These are phyloP conservation scores for Holtermannia corniformis DNA, from an alignment of 768 basidiomycete species.

Conservation along the genomic window DNA sequence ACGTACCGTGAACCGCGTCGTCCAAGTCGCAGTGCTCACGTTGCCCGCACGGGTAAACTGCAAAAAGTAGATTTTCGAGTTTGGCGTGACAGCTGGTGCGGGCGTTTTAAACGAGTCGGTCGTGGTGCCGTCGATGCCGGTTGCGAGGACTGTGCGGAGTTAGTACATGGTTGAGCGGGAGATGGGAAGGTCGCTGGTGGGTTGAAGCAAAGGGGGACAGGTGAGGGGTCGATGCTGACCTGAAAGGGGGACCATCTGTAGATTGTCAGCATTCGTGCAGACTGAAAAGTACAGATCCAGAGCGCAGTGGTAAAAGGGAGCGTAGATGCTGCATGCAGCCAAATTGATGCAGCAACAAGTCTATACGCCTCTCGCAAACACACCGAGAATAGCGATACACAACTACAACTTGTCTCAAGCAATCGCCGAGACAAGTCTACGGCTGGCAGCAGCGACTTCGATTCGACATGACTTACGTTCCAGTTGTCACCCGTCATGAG, in stretches of 20 bases:
- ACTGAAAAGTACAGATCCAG: not conserved
- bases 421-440: too few relatives aligned
- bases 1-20: conserved; percentile 39
- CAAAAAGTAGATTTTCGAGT: conserved; percentile 38
- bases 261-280: not conserved
- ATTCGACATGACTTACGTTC: conserved; percentile 11
- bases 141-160: conserved; percentile 15
- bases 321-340: too few relatives aligned
- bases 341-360: too few relatives aligned
- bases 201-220: too few relatives aligned
- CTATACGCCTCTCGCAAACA: too few relatives aligned
- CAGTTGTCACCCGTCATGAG: conserved; percentile 38
- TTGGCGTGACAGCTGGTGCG: conserved; percentile 32
- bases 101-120: conserved; percentile 14
- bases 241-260: conserved; percentile 20
- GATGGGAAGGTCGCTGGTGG: not conserved
- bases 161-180: not conserved
- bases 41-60: conserved; percentile 32
- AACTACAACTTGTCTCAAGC: too few relatives aligned
- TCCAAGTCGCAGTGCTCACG: conserved; percentile 24
- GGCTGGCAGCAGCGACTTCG: too few relatives aligned
- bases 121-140: conserved; percentile 30
- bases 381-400: too few relatives aligned
- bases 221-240: too few relatives aligned
- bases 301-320: too few relatives aligned